Base-by-base conservation (phyloP, 306 rosid genomes). In the Castanopsis chinensis region DNA sequence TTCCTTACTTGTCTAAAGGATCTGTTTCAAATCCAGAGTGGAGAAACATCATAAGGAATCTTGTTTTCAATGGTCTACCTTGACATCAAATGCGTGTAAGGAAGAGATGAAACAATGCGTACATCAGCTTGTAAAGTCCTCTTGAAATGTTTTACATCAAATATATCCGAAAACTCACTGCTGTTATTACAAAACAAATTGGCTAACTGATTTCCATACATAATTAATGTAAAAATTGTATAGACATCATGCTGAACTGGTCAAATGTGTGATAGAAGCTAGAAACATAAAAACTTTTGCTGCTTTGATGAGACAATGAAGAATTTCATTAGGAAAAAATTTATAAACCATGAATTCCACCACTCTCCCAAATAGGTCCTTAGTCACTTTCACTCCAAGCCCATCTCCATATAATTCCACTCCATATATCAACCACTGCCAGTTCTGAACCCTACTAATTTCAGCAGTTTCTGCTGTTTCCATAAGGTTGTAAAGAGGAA, bases 381-480 rank as follows among this genome's bases (percentile, higher is more conserved):
- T 86, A 28, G 54, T 85, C 81, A 92, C 97, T 71, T 82, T 91
- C 52, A 87, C 92, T 11, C 92, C 97, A 53, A 90, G 77, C 11
- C 89, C 88, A 81, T 92, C 97, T 12, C 97, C 97, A 78, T 92
- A 76, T 60, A 91, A 75, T 59, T 92, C 97, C 74, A 77, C 99
- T 53, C 80, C 92, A 80, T 94, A 94, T 79, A 87, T 92, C 54
- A 94, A 78, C 99, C 99, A 92, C 76, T 94, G 97, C 97, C 97
- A 94, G 80, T 90, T 94, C 86, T 94, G 97, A 59, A 94, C 97
- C 85, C 97, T 86, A 75, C 99, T 94, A n/a, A 20, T 92, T 86
- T 94, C 97, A 13, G 97, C 97, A 20, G 99, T n/a, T 15, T 97
- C 99, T 3, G 99, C 97, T 79, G 92, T 97, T 78, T 94, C 99